These are phyloP conservation scores for Kernera saxatilis DNA, from an alignment of 345 rosid species.

Conservation along the genomic window DNA sequence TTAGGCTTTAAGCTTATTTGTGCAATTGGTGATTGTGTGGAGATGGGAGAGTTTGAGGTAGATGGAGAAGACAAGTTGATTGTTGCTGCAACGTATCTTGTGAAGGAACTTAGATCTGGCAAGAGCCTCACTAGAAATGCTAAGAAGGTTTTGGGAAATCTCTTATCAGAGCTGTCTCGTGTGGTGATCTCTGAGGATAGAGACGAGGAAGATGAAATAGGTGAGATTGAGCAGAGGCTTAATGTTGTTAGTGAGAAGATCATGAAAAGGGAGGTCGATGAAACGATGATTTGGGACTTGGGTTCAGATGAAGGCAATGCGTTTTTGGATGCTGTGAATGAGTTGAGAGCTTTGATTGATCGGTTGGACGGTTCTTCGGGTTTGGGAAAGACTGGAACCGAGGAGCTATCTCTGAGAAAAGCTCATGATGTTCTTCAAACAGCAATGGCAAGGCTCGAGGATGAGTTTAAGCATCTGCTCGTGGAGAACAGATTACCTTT, in stretches of 20 bases:
- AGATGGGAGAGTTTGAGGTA: constrained; percentile 47
- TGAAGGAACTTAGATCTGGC: constrained; percentile 51
- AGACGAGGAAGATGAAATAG: constrained; percentile 25
- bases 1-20: background rate
- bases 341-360: constrained; percentile 48
- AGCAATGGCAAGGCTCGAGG: constrained; percentile 85
- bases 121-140: constrained; percentile 51
- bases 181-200: constrained; percentile 32
- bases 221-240: constrained; percentile 46
- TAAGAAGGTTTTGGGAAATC: constrained; percentile 53
- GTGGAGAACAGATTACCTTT: constrained; percentile 57
- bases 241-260: constrained; percentile 58
- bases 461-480: constrained; percentile 72
- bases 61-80: constrained; percentile 61
- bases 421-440: constrained; percentile 76
- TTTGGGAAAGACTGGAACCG: constrained; percentile 22
- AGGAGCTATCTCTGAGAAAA: constrained; percentile 43
- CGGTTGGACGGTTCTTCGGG: constrained; percentile 41
- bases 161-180: constrained; percentile 53
- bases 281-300: constrained; percentile 71
- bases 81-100: constrained; percentile 58
- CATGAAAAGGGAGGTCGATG: constrained; percentile 59
- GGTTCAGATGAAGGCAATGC: constrained; percentile 47
- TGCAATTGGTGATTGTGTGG: constrained; percentile 11
- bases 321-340: constrained; percentile 56